These are phyloP conservation scores for Gyrodon lividus DNA, from an alignment of 768 basidiomycete genomes.

Conservation along the genomic window DNA sequence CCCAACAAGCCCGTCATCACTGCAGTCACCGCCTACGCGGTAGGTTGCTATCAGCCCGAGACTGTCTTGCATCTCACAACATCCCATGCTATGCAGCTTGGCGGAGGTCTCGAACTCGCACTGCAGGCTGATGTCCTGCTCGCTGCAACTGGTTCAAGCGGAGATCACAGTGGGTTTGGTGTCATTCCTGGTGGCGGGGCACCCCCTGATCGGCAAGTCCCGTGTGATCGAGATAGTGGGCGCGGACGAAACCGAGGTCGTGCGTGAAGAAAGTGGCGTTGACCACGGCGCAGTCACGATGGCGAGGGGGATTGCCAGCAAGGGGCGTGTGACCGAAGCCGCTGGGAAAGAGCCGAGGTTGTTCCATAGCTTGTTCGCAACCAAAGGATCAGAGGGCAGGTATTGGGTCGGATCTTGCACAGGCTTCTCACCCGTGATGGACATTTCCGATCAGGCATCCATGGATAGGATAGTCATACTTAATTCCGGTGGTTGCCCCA, in stretches of 20 bases:
- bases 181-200: slow-evolving; percentile 95
- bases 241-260: slow-evolving; percentile 83
- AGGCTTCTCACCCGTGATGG: background rate
- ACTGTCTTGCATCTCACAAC: background rate
- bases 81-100: slow-evolving; percentile 56
- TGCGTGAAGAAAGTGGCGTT: slow-evolving; percentile 75
- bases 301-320: slow-evolving; percentile 75
- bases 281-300: slow-evolving; percentile 84
- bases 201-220: slow-evolving; percentile 89
- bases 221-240: slow-evolving; percentile 86
- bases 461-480: too few species aligned
- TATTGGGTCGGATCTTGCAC: slow-evolving; percentile 36
- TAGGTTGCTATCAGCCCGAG: slow-evolving; percentile 37
- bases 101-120: slow-evolving; percentile 95
- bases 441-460: slow-evolving; percentile 50
- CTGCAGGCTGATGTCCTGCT: slow-evolving; percentile 96
- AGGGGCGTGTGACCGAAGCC: slow-evolving; percentile 79
- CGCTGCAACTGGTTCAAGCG: slow-evolving; percentile 95
- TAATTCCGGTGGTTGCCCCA: too few species aligned
- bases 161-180: slow-evolving; percentile 95
- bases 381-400: slow-evolving; percentile 95
- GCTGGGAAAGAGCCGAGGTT: slow-evolving; percentile 89
- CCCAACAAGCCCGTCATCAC: slow-evolving; percentile 94
- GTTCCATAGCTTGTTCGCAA: slow-evolving; percentile 92
- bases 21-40: slow-evolving; percentile 93